phyloP scores from a whole-genome alignment of 768 basidiomycete species.

The Leccinum variicolor region DNA sequence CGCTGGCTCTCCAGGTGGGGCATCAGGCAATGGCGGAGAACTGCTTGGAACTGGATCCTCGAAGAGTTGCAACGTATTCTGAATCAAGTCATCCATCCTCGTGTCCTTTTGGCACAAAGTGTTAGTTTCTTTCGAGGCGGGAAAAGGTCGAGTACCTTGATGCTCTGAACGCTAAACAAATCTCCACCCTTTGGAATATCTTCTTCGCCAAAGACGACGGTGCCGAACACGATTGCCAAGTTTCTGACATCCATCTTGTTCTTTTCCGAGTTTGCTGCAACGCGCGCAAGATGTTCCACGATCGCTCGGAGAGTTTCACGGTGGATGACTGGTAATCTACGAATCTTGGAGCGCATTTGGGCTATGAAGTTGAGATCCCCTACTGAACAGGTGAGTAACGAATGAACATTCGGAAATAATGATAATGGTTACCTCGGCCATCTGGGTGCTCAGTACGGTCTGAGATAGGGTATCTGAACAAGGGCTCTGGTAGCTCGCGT shows the following conservation, averaged over 20 bases:
- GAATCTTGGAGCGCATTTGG: constrained; percentile 86
- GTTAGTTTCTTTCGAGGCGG: constrained; percentile 33
- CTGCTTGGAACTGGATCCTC: constrained; percentile 47
- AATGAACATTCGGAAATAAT: neutral
- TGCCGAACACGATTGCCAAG: constrained; percentile 85
- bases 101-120: constrained; percentile 43
- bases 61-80: constrained; percentile 62
- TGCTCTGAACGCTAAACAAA: constrained; percentile 67
- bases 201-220: constrained; percentile 90
- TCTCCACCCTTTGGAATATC: constrained; percentile 79
- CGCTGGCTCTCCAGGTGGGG: constrained; percentile 61
- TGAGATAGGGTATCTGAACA: constrained; percentile 76
- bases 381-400: constrained; percentile 38
- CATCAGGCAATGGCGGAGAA: constrained; percentile 72
- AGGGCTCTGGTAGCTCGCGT: constrained; percentile 84
- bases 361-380: constrained; percentile 62
- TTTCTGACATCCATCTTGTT: constrained; percentile 97
- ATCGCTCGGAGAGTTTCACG: constrained; percentile 79
- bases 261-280: constrained; percentile 60
- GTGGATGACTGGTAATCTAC: constrained; percentile 78
- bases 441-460: constrained; percentile 83
- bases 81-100: constrained; percentile 85
- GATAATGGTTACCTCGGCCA: constrained; percentile 53
- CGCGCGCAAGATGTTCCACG: constrained; percentile 77
- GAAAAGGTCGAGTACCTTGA: constrained; percentile 53